Percentiles rank a stretch among this genome's conserved stretches.
Conservation (phyloP, 306 rosid genomes). For the Cicer bijugum region DNA sequence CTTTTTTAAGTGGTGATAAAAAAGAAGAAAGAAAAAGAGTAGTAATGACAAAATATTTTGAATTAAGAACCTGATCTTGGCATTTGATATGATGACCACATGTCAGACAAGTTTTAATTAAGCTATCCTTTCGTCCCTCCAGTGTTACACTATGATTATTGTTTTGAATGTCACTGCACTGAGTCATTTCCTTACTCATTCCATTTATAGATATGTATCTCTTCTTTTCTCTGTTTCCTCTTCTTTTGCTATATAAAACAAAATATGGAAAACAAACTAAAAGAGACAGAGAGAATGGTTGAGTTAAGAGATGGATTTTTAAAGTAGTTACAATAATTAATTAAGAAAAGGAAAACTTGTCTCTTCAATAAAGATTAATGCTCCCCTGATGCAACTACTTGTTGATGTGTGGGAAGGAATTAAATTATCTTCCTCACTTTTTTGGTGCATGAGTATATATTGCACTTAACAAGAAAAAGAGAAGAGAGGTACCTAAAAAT, state of each 20-base stretch:
- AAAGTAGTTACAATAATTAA: constrained; percentile 32
- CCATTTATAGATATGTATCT: constrained; percentile 42
- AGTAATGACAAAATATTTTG: not conserved
- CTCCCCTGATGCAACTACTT: constrained; percentile 55
- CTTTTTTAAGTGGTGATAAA: too few species aligned
- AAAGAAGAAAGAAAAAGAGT: not conserved
- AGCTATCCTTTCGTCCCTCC: constrained; percentile 53
- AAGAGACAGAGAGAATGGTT: constrained; percentile 27
- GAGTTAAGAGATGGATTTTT: constrained; percentile 40
- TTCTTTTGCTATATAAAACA: constrained; percentile 38
- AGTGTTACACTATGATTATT: constrained; percentile 43
- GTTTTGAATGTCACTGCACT: constrained; percentile 50
- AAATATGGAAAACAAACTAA: constrained; percentile 31
- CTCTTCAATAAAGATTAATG: constrained; percentile 50
- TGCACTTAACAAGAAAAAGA: constrained; percentile 34
- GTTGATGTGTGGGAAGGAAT: constrained; percentile 55
- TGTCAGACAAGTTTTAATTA: constrained; percentile 64
- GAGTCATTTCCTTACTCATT: constrained; percentile 61
- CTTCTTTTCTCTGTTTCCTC: constrained; percentile 45
- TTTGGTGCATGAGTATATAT: constrained; percentile 45
- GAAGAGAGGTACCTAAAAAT: constrained; percentile 39
- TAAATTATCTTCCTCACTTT: constrained; percentile 58
- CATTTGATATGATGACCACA: constrained; percentile 77
- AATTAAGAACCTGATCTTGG: constrained; percentile 60
- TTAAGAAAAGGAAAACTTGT: constrained; percentile 54